Percentiles rank a stretch among this genome's conserved stretches.
Evolutionary conservation across 2,329 filamentous ascomycete genomes (phyloP).

Genomic region (Fusarium veterinarium): DNA sequence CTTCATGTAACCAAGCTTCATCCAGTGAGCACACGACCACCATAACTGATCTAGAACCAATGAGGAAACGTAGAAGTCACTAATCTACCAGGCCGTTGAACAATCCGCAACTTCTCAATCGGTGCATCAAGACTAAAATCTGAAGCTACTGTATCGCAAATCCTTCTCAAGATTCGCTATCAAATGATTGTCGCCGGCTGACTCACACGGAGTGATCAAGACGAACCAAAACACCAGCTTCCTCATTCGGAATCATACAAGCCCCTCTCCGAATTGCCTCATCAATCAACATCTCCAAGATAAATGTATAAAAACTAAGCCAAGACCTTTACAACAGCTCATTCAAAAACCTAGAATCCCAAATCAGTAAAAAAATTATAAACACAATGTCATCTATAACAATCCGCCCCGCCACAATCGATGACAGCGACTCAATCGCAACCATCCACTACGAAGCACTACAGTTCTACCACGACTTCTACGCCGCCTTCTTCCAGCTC

Average conservation of each 20-base stretch:
- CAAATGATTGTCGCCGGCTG: slow-evolving; percentile 17
- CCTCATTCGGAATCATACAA: slow-evolving; percentile 29
- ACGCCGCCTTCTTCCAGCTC: slow-evolving; percentile 35
- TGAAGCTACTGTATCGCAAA: background rate
- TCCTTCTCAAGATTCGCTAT: background rate
- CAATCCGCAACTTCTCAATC: background rate
- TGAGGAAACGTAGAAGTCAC: background rate
- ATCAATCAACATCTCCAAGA: background rate
- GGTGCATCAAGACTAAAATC: background rate
- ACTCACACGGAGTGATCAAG: slow-evolving; percentile 15
- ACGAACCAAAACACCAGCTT: slow-evolving; percentile 23
- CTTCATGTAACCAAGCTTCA: background rate
- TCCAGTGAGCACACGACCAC: background rate
- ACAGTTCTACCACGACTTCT: slow-evolving; percentile 36
- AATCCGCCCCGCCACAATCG: slow-evolving; percentile 33
- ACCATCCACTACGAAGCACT: slow-evolving; percentile 36
- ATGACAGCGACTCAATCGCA: slow-evolving; percentile 32
- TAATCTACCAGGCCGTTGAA: background rate
- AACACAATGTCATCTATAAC: slow-evolving; percentile 18
- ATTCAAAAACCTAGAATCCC: background rate
- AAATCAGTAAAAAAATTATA: background rate
- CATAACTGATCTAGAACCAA: background rate
- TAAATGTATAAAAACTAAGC: slow-evolving; percentile 7
- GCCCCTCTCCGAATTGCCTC: background rate
- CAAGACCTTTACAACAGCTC: background rate